Percentiles rank a stretch among this genome's conserved stretches.
phyloP scores from a whole-genome alignment of 1,284 basidiomycete species.

The Trichosporon sp. region DNA sequence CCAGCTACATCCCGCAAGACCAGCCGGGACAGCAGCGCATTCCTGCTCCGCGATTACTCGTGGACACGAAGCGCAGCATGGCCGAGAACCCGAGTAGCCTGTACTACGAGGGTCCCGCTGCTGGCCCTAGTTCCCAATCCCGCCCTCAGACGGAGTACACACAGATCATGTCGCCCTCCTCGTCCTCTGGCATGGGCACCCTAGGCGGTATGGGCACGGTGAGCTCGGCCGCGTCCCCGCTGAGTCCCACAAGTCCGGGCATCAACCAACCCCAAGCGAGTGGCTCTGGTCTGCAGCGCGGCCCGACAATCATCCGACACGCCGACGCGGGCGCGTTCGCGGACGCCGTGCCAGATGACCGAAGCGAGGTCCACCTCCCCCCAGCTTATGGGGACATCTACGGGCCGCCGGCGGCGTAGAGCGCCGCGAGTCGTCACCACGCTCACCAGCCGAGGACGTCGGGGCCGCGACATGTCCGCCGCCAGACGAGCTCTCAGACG shows the following conservation, averaged over 20 bases:
- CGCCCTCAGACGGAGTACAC: neutral
- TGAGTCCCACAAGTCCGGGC: neutral
- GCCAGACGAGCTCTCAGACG: no score
- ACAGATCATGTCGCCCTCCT: neutral
- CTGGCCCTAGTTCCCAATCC: neutral
- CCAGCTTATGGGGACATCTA: slow-evolving; percentile 36
- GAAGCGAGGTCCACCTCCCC: slow-evolving; percentile 29
- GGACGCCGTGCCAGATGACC: slow-evolving; percentile 25
- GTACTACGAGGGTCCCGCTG: neutral
- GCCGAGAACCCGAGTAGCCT: neutral
- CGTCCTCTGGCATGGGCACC: neutral
- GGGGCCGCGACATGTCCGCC: no score
- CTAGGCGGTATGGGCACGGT: neutral
- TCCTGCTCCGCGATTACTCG: slow-evolving; percentile 28
- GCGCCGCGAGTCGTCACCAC: neutral
- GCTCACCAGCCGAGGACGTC: no score
- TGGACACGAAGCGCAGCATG: slow-evolving; percentile 29
- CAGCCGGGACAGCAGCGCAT: slow-evolving; percentile 16
- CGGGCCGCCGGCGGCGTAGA: slow-evolving; percentile 25
- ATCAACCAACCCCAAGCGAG: neutral
- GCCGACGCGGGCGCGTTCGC: slow-evolving; percentile 32
- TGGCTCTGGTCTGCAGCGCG: slow-evolving; percentile 20
- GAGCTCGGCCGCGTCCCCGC: neutral
- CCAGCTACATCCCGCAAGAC: neutral
- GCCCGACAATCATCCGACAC: slow-evolving; percentile 32